A percentile compares a stretch with the other conserved stretches of the same genome.
Conservation (phyloP, 139 green algal genomes). For the Chlamydomonas urium region DNA sequence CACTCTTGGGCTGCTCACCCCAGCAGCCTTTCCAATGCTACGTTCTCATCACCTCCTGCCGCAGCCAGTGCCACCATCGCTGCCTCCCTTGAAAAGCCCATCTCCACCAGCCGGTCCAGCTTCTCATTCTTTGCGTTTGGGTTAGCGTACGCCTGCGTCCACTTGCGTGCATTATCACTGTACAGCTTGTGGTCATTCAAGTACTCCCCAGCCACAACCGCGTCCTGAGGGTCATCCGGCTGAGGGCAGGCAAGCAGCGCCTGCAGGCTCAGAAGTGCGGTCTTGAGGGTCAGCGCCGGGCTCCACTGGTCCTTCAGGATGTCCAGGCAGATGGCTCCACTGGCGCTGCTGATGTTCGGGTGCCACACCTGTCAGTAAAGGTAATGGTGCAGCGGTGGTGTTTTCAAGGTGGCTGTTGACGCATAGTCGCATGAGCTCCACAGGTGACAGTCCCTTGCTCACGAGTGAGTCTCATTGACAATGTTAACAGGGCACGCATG, state of each 20-base stretch:
- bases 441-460: no score
- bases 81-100: slow-evolving; percentile 68
- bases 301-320: slow-evolving; percentile 97
- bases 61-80: slow-evolving; percentile 50
- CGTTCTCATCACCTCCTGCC: slow-evolving; percentile 65
- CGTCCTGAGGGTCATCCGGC: slow-evolving; percentile 92
- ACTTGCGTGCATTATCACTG: slow-evolving; percentile 44
- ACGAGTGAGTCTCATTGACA: no score
- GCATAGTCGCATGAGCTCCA: no score
- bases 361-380: slow-evolving; percentile 67
- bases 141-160: slow-evolving; percentile 51
- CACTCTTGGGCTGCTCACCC: slow-evolving; percentile 11
- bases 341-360: slow-evolving; percentile 94
- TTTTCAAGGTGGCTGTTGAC: no score
- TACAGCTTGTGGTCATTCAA: slow-evolving; percentile 44
- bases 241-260: slow-evolving; percentile 30
- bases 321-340: slow-evolving; percentile 95
- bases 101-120: slow-evolving; percentile 61
- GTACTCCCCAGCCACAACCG: slow-evolving; percentile 92
- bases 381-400: no score
- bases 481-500: neutral
- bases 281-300: slow-evolving; percentile 97
- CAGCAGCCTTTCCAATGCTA: slow-evolving; percentile 73
- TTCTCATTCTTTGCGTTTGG: slow-evolving; percentile 27
- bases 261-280: slow-evolving; percentile 91